Base-by-base conservation (phyloP, 1,139 yeast genomes). In the Yamadazyma trypodendri region DNA sequence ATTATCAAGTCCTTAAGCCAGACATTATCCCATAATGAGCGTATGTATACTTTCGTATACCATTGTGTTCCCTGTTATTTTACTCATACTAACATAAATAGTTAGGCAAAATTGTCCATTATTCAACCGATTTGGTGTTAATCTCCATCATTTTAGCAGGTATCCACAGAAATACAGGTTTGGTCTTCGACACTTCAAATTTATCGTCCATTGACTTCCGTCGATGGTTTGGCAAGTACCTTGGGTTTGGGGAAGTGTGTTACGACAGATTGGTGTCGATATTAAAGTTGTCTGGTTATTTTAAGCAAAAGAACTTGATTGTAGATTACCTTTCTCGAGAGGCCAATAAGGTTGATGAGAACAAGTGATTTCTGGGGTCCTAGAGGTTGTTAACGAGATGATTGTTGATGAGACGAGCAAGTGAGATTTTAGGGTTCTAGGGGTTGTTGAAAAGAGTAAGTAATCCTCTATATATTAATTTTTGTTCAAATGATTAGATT, bases 111-210 rank as follows among this genome's bases (percentile, higher is more conserved):
- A 46, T 77, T 32, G 61, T 75, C 2, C 85, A 80, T 53, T 77
- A 77, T 44, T 66, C 81, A 0, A 49, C 79, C 31, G 88, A 81
- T 50, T 63, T 81, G 41, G 71, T 82, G 2, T 60, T 83, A 40
- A 60, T 81, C 14, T 79, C 87, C 3, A 72, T 83, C 54, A 63
- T 83, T 17, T 62, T 82, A 24, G 87, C 89, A 0, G 85, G 84
- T 1, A 64, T 82, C 37, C 79, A 81, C 51, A 65, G 81, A 39
- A 77, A 77, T 45, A 81, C 87, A 0, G 89, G 88, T 0, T 65
- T 72, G 42, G 72, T 62, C 32, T 72, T 71, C 50, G 76, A 71
- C 54, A 70, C 75, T 13, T 53, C 67, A 10, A 56, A 60, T 37
- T 60, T 77, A 44, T 68, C 73, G 13, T 74, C 75, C 2, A 67